A percentile compares a stretch with the other conserved stretches of the same genome.
Evolutionary conservation across 2,329 filamentous ascomycete species (phyloP).

Genomic region (Lecanicillium sp.): DNA sequence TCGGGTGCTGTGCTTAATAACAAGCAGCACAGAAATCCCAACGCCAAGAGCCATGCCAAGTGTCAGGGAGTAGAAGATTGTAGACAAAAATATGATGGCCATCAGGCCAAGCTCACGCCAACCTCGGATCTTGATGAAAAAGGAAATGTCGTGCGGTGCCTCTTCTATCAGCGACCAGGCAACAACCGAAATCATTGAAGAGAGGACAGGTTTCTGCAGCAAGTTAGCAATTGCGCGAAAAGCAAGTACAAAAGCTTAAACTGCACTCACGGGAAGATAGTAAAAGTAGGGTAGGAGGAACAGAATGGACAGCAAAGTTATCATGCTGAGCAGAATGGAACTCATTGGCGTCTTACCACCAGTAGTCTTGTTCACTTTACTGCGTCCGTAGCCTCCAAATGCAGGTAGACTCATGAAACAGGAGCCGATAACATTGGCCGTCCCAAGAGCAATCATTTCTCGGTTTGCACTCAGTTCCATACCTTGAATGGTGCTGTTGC

Average conservation of each 20-base stretch:
- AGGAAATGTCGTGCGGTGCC: slow-evolving; percentile 82
- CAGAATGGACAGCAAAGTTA: slow-evolving; percentile 72
- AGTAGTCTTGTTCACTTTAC: slow-evolving; percentile 89
- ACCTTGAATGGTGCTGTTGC: slow-evolving; percentile 60
- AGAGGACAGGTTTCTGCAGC: slow-evolving; percentile 79
- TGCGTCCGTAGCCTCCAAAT: slow-evolving; percentile 92
- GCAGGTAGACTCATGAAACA: slow-evolving; percentile 89
- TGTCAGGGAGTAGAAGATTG: slow-evolving; percentile 90
- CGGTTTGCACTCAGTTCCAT: slow-evolving; percentile 85
- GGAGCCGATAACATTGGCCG: slow-evolving; percentile 83
- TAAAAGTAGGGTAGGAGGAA: slow-evolving; percentile 88
- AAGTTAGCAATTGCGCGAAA: neutral
- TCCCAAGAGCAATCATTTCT: slow-evolving; percentile 83
- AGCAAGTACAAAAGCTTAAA: neutral
- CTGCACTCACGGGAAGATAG: slow-evolving; percentile 78
- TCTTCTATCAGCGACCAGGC: slow-evolving; percentile 94
- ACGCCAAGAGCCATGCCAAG: slow-evolving; percentile 92
- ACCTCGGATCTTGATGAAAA: slow-evolving; percentile 79
- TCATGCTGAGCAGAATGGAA: slow-evolving; percentile 74
- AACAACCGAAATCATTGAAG: slow-evolving; percentile 89
- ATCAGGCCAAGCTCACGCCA: slow-evolving; percentile 84
- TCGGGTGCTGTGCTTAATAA: slow-evolving; percentile 83
- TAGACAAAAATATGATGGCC: slow-evolving; percentile 81
- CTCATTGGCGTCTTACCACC: slow-evolving; percentile 91
- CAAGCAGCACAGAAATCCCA: slow-evolving; percentile 78